Percentiles rank a stretch among this genome's conserved stretches.
Evolutionary conservation across 2,329 filamentous ascomycete genomes (phyloP).

Genomic region (Fusarium pseudonygamai): DNA sequence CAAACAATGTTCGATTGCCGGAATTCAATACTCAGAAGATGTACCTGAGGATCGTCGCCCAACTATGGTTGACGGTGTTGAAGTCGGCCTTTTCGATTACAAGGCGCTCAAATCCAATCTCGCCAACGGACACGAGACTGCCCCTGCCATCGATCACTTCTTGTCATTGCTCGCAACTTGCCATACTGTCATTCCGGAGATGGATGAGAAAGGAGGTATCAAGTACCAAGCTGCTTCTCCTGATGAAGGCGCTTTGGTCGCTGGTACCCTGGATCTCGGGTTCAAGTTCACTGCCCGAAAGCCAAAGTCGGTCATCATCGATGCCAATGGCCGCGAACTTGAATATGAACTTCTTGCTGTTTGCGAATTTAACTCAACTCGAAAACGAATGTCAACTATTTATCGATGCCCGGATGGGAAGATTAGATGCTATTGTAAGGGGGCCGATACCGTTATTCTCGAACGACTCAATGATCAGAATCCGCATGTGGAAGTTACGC

Average conservation of each 20-base stretch:
- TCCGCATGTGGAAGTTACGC: constrained; percentile 85
- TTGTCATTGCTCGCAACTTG: constrained; percentile 87
- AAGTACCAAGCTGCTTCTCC: constrained; percentile 98
- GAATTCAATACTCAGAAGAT: constrained; percentile 92
- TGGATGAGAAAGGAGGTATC: constrained; percentile 81
- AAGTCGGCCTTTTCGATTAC: constrained; percentile 86
- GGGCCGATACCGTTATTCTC: constrained; percentile 96
- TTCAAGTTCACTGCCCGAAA: constrained; percentile 93
- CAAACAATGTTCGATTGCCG: constrained; percentile 91
- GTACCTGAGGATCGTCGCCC: constrained; percentile 90
- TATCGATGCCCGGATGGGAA: constrained; percentile 97
- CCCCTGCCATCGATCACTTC: constrained; percentile 77
- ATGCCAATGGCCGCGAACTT: constrained; percentile 74
- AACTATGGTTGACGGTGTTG: constrained; percentile 78
- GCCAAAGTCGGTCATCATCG: constrained; percentile 86
- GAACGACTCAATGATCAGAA: constrained; percentile 88
- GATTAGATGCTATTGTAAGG: constrained; percentile 93
- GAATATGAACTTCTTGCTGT: constrained; percentile 94
- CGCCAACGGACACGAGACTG: constrained; percentile 60
- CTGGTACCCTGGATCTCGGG: constrained; percentile 85
- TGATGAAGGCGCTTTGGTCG: constrained; percentile 95
- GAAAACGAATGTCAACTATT: constrained; percentile 98
- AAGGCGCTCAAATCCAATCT: constrained; percentile 77
- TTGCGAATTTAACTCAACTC: constrained; percentile 95
- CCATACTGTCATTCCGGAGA: constrained; percentile 96